Conservation (phyloP, 495 filamentous ascomycete species). For the Neurospora intermedia region DNA sequence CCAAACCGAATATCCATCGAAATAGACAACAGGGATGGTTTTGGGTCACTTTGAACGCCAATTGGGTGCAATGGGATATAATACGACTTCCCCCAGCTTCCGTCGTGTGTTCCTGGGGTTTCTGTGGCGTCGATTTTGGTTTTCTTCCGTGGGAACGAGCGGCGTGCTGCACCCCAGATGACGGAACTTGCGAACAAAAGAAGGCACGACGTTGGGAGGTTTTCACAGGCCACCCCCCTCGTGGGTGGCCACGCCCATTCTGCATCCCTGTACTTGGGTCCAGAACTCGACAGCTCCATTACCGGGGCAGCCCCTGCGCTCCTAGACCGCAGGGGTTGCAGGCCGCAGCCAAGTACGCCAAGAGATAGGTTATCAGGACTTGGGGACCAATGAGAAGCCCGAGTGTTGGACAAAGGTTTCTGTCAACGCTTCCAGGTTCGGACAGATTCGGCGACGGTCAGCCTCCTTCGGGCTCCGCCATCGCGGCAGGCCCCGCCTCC, state of each 20-base stretch:
- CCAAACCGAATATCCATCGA: neutral
- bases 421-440: constrained; percentile 9
- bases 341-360: constrained; percentile 12
- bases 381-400: constrained; percentile 12
- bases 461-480: neutral
- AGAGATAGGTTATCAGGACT: constrained; percentile 19
- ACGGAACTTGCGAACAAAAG: neutral
- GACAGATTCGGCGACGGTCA: constrained; percentile 5
- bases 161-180: constrained; percentile 1
- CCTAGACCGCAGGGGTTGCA: neutral
- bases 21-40: neutral
- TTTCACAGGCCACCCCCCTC: neutral
- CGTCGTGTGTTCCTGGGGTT: neutral
- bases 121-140: neutral
- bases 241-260: neutral
- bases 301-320: neutral
- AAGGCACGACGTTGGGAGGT: neutral
- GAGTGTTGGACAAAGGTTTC: constrained; percentile 15
- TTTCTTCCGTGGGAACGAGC: neutral
- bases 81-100: neutral
- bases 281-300: neutral
- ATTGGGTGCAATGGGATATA: neutral
- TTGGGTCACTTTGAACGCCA: neutral
- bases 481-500: neutral
- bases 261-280: neutral